Base-by-base conservation (phyloP, 2,329 filamentous ascomycete genomes). In the Aspergillus neotritici region DNA sequence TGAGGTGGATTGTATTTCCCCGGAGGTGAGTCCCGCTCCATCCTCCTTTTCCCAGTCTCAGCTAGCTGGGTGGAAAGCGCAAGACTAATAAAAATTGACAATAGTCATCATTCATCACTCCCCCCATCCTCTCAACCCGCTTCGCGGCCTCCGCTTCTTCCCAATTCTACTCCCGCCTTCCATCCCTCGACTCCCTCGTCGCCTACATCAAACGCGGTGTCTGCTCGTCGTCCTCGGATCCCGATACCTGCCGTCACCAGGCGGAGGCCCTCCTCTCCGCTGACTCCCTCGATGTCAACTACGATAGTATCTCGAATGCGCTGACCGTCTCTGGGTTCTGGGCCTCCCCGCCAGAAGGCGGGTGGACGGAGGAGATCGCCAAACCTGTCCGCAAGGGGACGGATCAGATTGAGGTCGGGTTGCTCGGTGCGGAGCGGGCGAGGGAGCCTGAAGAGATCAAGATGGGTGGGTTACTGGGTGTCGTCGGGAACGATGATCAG, bases 391-490 rank as follows among this genome's bases (percentile, higher is more conserved):
- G 53, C 21, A 9, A 25, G 35, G 51, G 53, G 6, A 51, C 47
- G 1, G 73, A 80, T 37, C 78, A 84, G 37, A 77, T 88, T 4
- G 91, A 97, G 62, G 79, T 96, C 14, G 91, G 91, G 12, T 76
- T 96, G 33, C 70, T 97, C 44, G 80, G 79, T 5, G 72, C 77
- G 9, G 83, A 89, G 52, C 69, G 71, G 4, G 57, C 64, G 13
- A 54, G 51, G 11, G 81, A 87, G 46, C 70, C 79, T 0, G 80
- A 90, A 62, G 87, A 95, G 52, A 67, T 95, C 10, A 84, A 84
- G 31, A 75, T 95, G 31, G 82, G 83, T 4, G 91, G 91, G 3
- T 77, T 89, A 42, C 70, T 96, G 40, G 84, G 82, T 0, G 85
- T 94, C 3, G 68, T 96, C 0, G 87, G 87, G 15, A 79, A 90